Conservation (phyloP, 345 rosid species). For the Lumnitzera racemosa region DNA sequence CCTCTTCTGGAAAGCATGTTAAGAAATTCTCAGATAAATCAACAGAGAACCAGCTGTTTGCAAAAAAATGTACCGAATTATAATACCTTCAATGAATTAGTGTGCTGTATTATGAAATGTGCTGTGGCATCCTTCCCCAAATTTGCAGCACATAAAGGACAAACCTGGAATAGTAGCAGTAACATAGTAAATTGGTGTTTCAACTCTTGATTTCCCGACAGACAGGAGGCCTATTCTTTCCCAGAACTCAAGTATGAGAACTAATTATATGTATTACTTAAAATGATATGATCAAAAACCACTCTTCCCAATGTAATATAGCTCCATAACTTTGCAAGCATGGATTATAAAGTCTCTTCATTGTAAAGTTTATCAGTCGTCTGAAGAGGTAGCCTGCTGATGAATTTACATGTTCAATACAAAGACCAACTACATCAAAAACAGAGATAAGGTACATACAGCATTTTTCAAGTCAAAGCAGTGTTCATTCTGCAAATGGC, state of each 20-base stretch:
- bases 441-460: slow-evolving; percentile 23
- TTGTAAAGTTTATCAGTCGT: too few relatives aligned
- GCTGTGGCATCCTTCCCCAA: slow-evolving; percentile 46
- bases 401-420: neutral
- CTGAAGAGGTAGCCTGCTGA: neutral
- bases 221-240: neutral
- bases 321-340: neutral
- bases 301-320: neutral
- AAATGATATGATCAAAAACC: neutral
- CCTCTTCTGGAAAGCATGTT: slow-evolving; percentile 30
- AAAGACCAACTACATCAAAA: neutral
- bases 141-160: slow-evolving; percentile 60
- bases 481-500: slow-evolving; percentile 53
- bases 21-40: slow-evolving; percentile 5
- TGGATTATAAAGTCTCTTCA: too few relatives aligned
- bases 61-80: slow-evolving; percentile 4
- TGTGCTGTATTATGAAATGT: slow-evolving; percentile 51
- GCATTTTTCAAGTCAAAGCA: slow-evolving; percentile 54
- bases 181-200: slow-evolving; percentile 1
- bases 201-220: neutral
- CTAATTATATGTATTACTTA: neutral
- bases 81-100: slow-evolving; percentile 41
- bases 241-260: neutral
- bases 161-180: slow-evolving; percentile 33
- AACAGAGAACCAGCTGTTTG: slow-evolving; percentile 4